Evolutionary conservation across 345 rosid species (phyloP), one percentile per base, ranked within the genome.

Genomic region (Anacardium occidentale): DNA sequence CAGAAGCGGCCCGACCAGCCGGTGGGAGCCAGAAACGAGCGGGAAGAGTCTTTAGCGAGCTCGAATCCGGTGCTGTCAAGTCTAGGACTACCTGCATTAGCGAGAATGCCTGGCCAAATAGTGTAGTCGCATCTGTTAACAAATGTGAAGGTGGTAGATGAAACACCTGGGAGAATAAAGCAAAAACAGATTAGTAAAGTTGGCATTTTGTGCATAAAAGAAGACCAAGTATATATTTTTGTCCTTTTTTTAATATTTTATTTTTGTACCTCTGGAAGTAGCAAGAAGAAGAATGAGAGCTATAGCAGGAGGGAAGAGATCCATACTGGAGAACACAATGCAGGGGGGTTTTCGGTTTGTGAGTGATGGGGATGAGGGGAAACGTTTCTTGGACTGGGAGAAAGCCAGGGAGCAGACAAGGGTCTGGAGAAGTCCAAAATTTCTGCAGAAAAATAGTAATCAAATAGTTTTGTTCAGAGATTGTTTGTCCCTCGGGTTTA

Each of bases 1-100:
- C 97, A 89, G 78, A 91, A 91, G 0, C 97, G 81, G 45, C 92
- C 97, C 18, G 97, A 91, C 97, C 97, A 91, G 26, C 86, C 86
- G 0, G 97, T 84, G 5, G 97, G 94, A 6, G 94, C 91, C 57
- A 81, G 88, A 63, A 91, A 76, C 7, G 91, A 82, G 81, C 87
- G 83, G 1, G 92, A 81, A 10, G 97, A 56, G 61, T 74, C 88
- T 12, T 82, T 78, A 21, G 84, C 85, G 61, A 91, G 83, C 75
- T 85, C 85, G 64, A 91, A 91, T 18, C 94, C 94, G 5, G 86
- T 77, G 75, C 84, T 90, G 68, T 85, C 86, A 32, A 87, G 94
- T 60, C 64, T 32, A 25, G 90, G 88, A 8, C 89, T 89, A 56
- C 90, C 89, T 0, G 89, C 84, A 51, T 88, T 87, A 10, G 96